A percentile compares a stretch with the other conserved stretches of the same genome.
phyloP scores from a whole-genome alignment of 83 land plant species.

The Picea abies region DNA sequence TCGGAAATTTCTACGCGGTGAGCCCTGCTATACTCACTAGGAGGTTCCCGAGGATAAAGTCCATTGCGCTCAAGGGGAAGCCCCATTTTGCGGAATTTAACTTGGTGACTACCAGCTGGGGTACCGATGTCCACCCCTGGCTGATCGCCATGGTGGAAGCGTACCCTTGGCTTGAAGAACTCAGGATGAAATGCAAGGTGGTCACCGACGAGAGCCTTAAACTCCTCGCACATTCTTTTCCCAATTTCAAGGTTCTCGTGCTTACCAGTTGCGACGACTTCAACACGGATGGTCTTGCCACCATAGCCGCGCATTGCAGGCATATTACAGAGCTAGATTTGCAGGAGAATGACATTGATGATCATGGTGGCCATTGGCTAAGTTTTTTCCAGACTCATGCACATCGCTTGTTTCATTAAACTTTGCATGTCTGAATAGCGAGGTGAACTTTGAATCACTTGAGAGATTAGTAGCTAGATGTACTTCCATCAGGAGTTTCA shows the following conservation, averaged over 20 bases:
- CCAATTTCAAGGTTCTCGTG: too few relatives aligned
- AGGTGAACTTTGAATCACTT: constrained; percentile 50
- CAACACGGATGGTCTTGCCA: too few relatives aligned
- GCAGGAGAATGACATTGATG: too few relatives aligned
- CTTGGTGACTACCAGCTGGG: constrained; percentile 59
- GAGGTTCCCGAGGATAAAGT: too few relatives aligned
- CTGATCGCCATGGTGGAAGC: neutral
- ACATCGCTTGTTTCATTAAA: too few relatives aligned
- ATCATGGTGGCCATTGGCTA: constrained; percentile 66
- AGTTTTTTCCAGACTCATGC: constrained; percentile 67
- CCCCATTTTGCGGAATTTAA: constrained; percentile 53
- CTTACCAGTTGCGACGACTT: too few relatives aligned
- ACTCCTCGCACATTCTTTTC: neutral
- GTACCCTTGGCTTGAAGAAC: constrained; percentile 50
- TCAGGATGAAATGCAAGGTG: constrained; percentile 68
- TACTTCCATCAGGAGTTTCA: constrained; percentile 51
- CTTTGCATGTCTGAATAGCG: too few relatives aligned
- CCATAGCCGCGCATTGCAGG: too few relatives aligned
- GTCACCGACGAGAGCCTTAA: constrained; percentile 65
- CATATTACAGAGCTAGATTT: too few relatives aligned
- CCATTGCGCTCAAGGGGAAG: too few relatives aligned
- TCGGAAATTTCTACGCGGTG: too few relatives aligned
- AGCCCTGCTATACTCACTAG: too few relatives aligned
- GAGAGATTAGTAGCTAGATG: constrained; percentile 78
- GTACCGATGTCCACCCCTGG: constrained; percentile 50